These are phyloP conservation scores for Carallia brachiata DNA, from an alignment of 345 rosid genomes.

Conservation along the genomic window DNA sequence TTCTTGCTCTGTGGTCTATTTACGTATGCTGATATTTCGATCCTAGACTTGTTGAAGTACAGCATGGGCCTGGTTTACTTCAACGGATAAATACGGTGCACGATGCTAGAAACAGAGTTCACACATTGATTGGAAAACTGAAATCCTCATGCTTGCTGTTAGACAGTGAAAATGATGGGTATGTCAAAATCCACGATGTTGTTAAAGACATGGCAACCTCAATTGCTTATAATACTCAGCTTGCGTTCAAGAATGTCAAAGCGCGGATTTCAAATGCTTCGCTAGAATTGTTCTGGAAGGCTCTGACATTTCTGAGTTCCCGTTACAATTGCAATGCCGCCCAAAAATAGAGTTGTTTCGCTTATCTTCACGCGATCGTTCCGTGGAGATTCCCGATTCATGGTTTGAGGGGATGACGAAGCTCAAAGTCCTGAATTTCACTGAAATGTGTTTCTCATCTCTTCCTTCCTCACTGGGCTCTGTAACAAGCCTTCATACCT, in stretches of 20 bases:
- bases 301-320: background rate
- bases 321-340: constrained; percentile 6
- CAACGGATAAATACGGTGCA: background rate
- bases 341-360: background rate
- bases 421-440: constrained; percentile 12
- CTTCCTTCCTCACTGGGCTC: constrained; percentile 5
- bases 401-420: background rate
- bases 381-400: background rate
- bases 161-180: background rate
- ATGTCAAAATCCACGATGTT: constrained; percentile 5
- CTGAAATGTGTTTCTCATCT: background rate
- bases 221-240: background rate
- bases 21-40: too few species aligned
- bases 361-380: too few species aligned
- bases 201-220: background rate
- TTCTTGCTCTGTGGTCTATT: too few species aligned
- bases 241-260: too few species aligned
- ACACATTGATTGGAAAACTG: background rate
- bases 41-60: background rate
- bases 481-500: constrained; percentile 1
- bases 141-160: constrained; percentile 2
- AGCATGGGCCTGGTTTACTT: background rate
- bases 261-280: too few species aligned
- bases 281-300: too few species aligned
- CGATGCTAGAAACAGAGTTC: background rate